phyloP scores from a whole-genome alignment of 129 eudicot species.

The Lactuca saligna region DNA sequence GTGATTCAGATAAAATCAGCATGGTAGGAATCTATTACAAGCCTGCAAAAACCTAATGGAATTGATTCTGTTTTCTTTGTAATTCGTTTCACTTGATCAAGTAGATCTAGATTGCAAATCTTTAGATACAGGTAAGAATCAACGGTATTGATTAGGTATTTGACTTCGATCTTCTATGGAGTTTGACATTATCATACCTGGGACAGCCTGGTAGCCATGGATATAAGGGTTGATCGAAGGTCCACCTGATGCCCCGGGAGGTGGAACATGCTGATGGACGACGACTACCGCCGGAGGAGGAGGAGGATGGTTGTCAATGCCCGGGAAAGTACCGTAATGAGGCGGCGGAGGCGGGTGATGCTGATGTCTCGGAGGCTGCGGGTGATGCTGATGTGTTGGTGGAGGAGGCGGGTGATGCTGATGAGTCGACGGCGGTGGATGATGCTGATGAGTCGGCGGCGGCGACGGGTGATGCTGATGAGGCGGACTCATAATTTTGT shows the following conservation, averaged over 20 bases:
- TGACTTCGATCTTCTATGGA: constrained; percentile 2
- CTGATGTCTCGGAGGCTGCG: background rate
- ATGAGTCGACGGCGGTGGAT: no score
- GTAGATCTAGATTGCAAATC: no score
- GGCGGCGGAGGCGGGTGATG: constrained; percentile 41
- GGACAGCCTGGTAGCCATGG: constrained; percentile 81
- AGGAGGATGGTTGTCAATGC: constrained; percentile 66
- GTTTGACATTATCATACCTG: constrained; percentile 44
- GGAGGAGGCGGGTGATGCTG: no score
- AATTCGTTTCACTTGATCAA: background rate
- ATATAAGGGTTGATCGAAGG: constrained; percentile 52
- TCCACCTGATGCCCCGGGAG: constrained; percentile 63
- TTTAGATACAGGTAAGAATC: background rate
- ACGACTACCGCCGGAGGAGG: constrained; percentile 68
- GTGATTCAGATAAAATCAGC: no score
- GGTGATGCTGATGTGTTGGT: no score
- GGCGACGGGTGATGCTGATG: constrained; percentile 26
- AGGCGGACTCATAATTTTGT: constrained; percentile 54
- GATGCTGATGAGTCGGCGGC: no score
- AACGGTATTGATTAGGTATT: constrained; percentile 5
- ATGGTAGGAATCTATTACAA: no score
- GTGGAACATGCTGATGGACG: constrained; percentile 86
- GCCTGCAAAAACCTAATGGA: background rate
- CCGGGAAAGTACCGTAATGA: constrained; percentile 85
- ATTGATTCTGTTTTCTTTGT: background rate